Evolutionary conservation across 2,329 filamentous ascomycete species (phyloP), one percentile per base, ranked within the genome.

Genomic region (Zymoseptoria tritici): DNA sequence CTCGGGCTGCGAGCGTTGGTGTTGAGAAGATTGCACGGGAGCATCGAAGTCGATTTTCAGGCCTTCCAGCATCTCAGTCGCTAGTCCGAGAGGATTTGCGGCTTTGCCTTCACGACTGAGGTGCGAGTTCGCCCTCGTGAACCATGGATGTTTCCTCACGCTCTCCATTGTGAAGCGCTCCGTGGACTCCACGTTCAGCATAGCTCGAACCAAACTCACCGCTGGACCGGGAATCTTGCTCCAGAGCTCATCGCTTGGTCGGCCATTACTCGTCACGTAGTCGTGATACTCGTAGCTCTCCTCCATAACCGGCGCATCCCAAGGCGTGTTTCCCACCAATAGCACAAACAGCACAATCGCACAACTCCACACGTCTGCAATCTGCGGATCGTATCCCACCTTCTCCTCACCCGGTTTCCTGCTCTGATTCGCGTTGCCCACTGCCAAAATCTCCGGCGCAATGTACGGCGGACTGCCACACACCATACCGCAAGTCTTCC

Each of bases 401-500:
- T 81, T 78, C 56, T 81, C 76, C 49, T 80, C 56, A 9, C 58
- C 72, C 54, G 73, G 77, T 71, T 79, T 81, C 61, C 71, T 71
- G 62, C 79, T 76, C 67, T 73, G 72, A 59, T 77, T 78, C 53
- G 72, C 67, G 57, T 76, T 79, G 52, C 82, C 82, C 31, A 74
- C 73, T 19, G 73, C 77, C 19, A 87, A 77, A 26, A 99, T 94
- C 75, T 99, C 94, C 0, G 95, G 94, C 0, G 94, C 94, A 70
- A 99, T 97, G 70, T 99, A 99, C 0, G 94, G 94, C 20, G 94
- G 94, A 68, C 91, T 96, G 6, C 94, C 94, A 71, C 94, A 99
- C 66, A 97, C 88, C 2, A 93, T 96, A 13, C 86, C 85, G 71
- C 90, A 96, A 62, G 86, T 78, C 75, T 97, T 95, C 64, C 85